Base-by-base conservation (phyloP, 1,284 basidiomycete genomes). In the Cutaneotrichosporon sp. region DNA sequence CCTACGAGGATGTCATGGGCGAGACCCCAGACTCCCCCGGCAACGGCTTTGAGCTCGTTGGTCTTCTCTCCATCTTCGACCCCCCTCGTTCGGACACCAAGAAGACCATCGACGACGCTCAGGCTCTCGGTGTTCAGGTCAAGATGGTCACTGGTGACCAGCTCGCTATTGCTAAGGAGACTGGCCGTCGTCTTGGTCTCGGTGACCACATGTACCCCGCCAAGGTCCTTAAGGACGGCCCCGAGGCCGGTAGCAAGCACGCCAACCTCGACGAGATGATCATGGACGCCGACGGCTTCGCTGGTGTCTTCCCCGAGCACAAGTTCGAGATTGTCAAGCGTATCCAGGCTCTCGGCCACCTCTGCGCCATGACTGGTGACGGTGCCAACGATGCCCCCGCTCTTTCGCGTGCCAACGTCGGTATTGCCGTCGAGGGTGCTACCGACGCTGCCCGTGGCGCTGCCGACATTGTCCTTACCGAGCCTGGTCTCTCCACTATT, bases 111-210 rank as follows among this genome's bases (percentile, higher is more conserved):
- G 91, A 97, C 74, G 91, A 97, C 76, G 93, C 93, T 56, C 80
- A 92, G 60, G 86, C 86, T 57, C 89, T 97, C 73, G 93, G 94
- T 79, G 92, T 97, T 65, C 87, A 87, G 76, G 93, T 97, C 76
- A 97, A 97, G 87, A 97, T 97, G 94, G 92, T 97, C 61, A 97
- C 93, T 44, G 93, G 93, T 84, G 93, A 97, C 77, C 91, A 97
- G 80, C 89, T 97, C 71, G 93, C 94, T 66, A 97, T 97, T 64
- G 93, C 93, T 55, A 97, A 97, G 84, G 94, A 97, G 78, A 97
- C 93, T 61, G 93, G 94, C 65, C 88, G 92, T 77, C 89, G 92
- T 81, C 88, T 97, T 54, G 93, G 93, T 71, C 80, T 89, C 61
- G 90, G 90, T 75, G 90, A 93, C 77, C 89, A 94, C 82, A 94